Conservation (phyloP, 2,329 filamentous ascomycete genomes). For the Fusarium sp. region DNA sequence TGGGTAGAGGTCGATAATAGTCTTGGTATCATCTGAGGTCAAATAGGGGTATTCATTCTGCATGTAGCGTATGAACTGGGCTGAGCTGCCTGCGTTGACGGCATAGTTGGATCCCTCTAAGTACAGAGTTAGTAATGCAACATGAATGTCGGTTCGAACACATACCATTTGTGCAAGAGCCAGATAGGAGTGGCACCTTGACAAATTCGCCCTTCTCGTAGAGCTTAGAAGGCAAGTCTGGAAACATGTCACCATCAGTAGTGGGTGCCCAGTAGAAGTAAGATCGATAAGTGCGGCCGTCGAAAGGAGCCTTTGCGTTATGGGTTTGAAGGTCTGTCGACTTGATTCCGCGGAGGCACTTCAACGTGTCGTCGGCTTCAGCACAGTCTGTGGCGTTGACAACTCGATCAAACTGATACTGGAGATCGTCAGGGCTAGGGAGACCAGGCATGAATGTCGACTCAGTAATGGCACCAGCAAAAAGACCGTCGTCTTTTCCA, state of each 20-base stretch:
- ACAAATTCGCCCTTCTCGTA: conserved; percentile 53
- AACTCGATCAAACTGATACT: conserved; percentile 58
- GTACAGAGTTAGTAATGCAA: conserved; percentile 6
- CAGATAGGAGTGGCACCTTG: conserved; percentile 57
- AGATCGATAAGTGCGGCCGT: conserved; percentile 47
- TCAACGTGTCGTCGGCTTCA: conserved; percentile 45
- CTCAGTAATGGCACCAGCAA: conserved; percentile 57
- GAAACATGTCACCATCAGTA: conserved; percentile 57
- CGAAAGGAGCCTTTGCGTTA: conserved; percentile 54
- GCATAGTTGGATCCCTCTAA: conserved; percentile 59
- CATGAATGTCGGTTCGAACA: not conserved
- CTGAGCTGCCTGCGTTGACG: conserved; percentile 47
- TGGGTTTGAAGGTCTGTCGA: conserved; percentile 50
- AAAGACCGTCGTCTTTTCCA: conserved; percentile 56
- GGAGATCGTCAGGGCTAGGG: conserved; percentile 53
- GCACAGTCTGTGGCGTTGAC: conserved; percentile 50
- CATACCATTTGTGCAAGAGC: conserved; percentile 55
- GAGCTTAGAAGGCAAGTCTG: conserved; percentile 53
- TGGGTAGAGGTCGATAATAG: conserved; percentile 54
- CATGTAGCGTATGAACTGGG: conserved; percentile 53
- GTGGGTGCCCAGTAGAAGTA: conserved; percentile 63
- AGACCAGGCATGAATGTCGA: conserved; percentile 62
- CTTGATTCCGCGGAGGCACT: conserved; percentile 53
- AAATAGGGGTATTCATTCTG: conserved; percentile 59
- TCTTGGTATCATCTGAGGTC: conserved; percentile 46